Evolutionary conservation across 345 rosid genomes (phyloP), one percentile per base, ranked within the genome.

Genomic region (Xanthoceras sorbifolium): DNA sequence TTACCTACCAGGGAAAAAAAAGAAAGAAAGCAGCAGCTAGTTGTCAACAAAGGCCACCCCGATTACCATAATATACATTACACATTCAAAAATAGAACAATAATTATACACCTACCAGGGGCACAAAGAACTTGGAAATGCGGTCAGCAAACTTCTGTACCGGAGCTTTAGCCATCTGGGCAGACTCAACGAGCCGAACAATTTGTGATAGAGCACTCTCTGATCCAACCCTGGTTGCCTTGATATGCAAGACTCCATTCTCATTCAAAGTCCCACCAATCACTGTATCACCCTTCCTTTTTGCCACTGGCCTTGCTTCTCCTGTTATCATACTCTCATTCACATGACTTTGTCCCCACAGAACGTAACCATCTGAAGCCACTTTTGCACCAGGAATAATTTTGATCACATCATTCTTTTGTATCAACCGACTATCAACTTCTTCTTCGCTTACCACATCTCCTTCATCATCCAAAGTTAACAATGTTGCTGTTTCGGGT

Each of bases 111-210:
- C 84, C 81, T 74, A 93, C 99, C 88, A 91, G 73, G 71, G 99
- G 99, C 78, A 93, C 99, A 76, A 95, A 95, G 76, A 46, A 91
- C 74, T 90, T 90, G 67, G 99, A 93, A 69, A 93, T 90, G 3
- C 96, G 90, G 72, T 95, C 99, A 29, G 98, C 98, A 52, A 95
- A 86, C 81, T 95, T 95, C 89, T 95, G 99, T 0, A 91, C 97
- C 0, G 99, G 99, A 67, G 99, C 99, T 89, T 93, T 93, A 23
- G 99, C 98, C 86, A 93, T 82, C 85, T 95, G 99, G 5, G 99
- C 99, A 0, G 98, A 93, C 77, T 95, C 98, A 31, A 95, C 98
- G 1, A 93, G 96, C 23, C 92, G 90, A 75, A 95, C 98, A 78
- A 95, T 95, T 84, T 93, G 98, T 0, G 98, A 88, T 64, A 95